Conservation (phyloP, 768 basidiomycete genomes). For the Lepiota subincarnata region DNA sequence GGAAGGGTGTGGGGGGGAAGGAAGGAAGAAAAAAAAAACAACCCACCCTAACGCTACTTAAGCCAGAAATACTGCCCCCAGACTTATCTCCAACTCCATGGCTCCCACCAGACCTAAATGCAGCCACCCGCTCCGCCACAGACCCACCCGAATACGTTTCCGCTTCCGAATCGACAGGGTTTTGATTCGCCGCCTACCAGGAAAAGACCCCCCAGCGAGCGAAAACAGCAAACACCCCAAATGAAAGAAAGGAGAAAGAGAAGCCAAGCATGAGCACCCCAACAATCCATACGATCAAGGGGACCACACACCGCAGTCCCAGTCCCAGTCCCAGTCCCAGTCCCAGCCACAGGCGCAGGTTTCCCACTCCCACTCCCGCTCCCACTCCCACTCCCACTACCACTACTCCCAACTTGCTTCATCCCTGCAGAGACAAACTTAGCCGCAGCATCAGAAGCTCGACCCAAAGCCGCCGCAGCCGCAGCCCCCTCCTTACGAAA, state of each 20-base stretch:
- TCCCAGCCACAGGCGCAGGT: not conserved
- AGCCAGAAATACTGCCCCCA: conserved; percentile 8
- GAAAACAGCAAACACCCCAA: too few species aligned
- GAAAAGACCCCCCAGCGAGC: not conserved
- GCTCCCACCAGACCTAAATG: conserved; percentile 12
- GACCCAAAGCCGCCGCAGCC: conserved; percentile 23
- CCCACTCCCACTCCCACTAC: not conserved
- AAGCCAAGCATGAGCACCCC: not conserved
- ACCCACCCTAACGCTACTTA: conserved; percentile 4
- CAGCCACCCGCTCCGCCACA: conserved; percentile 14
- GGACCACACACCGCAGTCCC: not conserved
- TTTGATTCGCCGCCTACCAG: conserved; percentile 7
- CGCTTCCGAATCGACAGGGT: not conserved
- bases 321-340: not conserved
- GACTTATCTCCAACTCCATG: conserved; percentile 16
- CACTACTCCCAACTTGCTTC: conserved; percentile 27
- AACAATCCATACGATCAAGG: not conserved
- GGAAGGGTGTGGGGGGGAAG: not conserved
- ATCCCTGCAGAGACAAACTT: conserved; percentile 38
- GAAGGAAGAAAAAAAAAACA: not conserved
- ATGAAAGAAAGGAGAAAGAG: not conserved
- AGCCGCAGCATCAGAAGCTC: conserved; percentile 30
- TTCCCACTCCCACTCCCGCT: conserved; percentile 1
- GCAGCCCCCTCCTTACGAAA: conserved; percentile 20
- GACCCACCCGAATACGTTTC: conserved; percentile 7